A percentile compares a stretch with the other conserved stretches of the same genome.
phyloP scores from a whole-genome alignment of 257 asterid species.

The Scutellaria baicalensis region DNA sequence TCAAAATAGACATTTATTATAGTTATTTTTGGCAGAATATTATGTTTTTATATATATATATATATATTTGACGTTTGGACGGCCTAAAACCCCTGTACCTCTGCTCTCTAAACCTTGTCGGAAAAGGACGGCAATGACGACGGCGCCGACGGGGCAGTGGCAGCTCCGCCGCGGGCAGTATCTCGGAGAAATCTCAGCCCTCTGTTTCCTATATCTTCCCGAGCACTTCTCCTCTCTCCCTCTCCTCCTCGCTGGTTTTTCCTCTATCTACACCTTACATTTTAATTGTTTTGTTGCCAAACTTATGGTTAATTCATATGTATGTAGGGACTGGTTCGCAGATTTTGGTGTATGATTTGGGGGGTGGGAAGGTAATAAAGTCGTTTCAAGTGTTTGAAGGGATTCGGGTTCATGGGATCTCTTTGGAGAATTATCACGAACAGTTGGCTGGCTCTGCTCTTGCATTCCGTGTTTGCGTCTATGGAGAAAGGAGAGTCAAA shows the following conservation, averaged over 20 bases:
- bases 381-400: conserved; percentile 82
- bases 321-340: conserved; percentile 84
- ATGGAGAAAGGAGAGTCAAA: conserved; percentile 89
- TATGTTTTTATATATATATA: too few relatives aligned
- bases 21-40: too few relatives aligned
- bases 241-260: conserved; percentile 69
- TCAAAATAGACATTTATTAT: too few relatives aligned
- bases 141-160: conserved; percentile 29
- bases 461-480: conserved; percentile 45
- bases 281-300: neutral
- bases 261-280: neutral
- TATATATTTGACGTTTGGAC: too few relatives aligned
- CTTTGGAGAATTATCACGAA: conserved; percentile 30
- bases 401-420: conserved; percentile 85
- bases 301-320: neutral
- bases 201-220: conserved; percentile 76
- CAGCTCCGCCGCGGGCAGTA: conserved; percentile 54
- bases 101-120: too few relatives aligned
- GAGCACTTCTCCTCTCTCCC: conserved; percentile 46
- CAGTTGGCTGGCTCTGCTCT: conserved; percentile 11
- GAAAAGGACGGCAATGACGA: conserved; percentile 4
- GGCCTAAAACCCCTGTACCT: too few relatives aligned
- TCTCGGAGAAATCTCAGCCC: conserved; percentile 91
- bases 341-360: conserved; percentile 56
- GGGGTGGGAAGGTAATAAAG: conserved; percentile 28